Evolutionary conservation across 208 protist genomes (phyloP), one percentile per base, ranked within the genome.

Genomic region (Borovskyia barvae): DNA sequence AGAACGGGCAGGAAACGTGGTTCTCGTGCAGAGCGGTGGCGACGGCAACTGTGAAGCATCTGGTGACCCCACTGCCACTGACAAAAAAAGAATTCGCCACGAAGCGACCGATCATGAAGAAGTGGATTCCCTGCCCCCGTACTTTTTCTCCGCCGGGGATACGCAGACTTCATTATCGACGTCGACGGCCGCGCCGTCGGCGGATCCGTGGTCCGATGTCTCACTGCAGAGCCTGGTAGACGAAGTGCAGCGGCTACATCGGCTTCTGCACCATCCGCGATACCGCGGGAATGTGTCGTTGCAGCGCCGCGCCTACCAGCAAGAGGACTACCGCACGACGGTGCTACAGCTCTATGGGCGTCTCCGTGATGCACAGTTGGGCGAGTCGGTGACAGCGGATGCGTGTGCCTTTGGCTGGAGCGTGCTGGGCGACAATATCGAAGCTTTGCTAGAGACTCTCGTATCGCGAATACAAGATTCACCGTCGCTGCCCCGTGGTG

Each of bases 391-490:
- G n/a, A 88, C 72, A 2, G 32, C 71, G 41, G 66, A 87, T 53
- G 80, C 85, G 1, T 65, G 77, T 28, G 51, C 80, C 5, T 88
- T 70, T 52, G 54, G 72, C 5, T 85, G 78, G 78, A 80, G 76
- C 40, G 14, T 76, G 1, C 39, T 86, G 15, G 47, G 80, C 9
- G 49, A 51, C 17, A 57, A 61, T 26, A 28, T 73, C 6, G 65
- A 77, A 50, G 51, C 53, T 0, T 56, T 88, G 2, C 20, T 79
- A 1, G 55, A 67, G 9, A 49, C 47, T 2, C 33, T 80, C 25
- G 53, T 15, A 17, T 6, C 17, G n/a, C 17, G 5, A 9, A 22
- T 43, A 1, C 19, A 20, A n/a, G 24, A 2, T n/a, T 5, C 32
- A 1, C 12, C 42, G 2, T n/a, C n/a, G n/a, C n/a, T n/a, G n/a